Conservation (phyloP, 2,329 filamentous ascomycete genomes). For the Cercospora berteroae region DNA sequence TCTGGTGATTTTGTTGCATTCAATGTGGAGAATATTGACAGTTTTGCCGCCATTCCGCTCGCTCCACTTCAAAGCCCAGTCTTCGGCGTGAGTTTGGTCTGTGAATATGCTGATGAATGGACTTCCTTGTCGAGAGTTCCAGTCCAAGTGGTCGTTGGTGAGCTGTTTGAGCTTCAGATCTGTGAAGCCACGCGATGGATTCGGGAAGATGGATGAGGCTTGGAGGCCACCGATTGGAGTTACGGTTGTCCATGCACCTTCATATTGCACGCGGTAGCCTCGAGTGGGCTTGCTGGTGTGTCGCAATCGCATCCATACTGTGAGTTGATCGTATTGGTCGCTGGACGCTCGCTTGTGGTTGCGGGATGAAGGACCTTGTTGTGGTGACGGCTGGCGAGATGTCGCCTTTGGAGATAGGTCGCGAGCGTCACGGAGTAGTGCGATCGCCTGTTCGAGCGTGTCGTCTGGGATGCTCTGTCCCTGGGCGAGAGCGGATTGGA, state of each 20-base stretch:
- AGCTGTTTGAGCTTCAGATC: constrained; percentile 15
- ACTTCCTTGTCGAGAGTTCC: constrained; percentile 10
- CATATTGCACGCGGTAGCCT: constrained; percentile 18
- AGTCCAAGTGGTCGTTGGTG: constrained; percentile 16
- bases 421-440: constrained; percentile 5
- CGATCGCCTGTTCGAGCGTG: constrained; percentile 13
- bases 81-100: constrained; percentile 8
- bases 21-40: constrained; percentile 5
- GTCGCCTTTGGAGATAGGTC: constrained; percentile 1
- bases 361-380: neutral
- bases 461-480: constrained; percentile 8
- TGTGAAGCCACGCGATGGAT: constrained; percentile 13
- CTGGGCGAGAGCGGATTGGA: constrained; percentile 7
- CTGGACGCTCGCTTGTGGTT: constrained; percentile 8
- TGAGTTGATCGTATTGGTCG: constrained; percentile 13
- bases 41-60: constrained; percentile 10
- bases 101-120: constrained; percentile 20
- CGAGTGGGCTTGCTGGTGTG: constrained; percentile 13
- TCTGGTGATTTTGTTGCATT: constrained; percentile 18
- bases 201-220: constrained; percentile 13
- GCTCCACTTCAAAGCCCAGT: constrained; percentile 17
- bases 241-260: constrained; percentile 12
- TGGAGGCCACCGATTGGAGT: constrained; percentile 15
- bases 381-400: constrained; percentile 4
- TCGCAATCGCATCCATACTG: constrained; percentile 19